These are phyloP conservation scores for Arthrobotrys sphaeroides DNA, from an alignment of 2,329 filamentous ascomycete genomes.

Conservation along the genomic window DNA sequence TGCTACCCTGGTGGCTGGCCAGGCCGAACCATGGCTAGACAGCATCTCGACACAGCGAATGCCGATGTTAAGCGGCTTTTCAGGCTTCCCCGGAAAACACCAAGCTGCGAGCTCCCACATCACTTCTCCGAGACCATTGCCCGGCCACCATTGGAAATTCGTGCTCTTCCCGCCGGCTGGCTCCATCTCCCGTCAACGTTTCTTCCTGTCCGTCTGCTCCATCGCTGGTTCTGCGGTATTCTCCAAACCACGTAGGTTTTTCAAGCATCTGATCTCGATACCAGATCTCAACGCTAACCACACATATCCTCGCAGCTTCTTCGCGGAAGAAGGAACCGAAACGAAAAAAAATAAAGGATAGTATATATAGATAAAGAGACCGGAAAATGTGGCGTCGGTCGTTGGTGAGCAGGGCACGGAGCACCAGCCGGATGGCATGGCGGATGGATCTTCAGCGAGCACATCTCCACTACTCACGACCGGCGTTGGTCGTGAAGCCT, in stretches of 20 bases:
- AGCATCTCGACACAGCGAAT: slow-evolving; percentile 25
- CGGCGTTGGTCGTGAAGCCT: slow-evolving; percentile 72
- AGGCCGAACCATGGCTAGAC: slow-evolving; percentile 7
- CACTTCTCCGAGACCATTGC: slow-evolving; percentile 30
- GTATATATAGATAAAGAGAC: no score
- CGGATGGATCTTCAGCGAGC: slow-evolving; percentile 8
- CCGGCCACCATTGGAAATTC: slow-evolving; percentile 1
- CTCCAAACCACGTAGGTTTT: not conserved
- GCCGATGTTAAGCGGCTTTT: slow-evolving; percentile 52
- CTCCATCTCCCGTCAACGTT: not conserved
- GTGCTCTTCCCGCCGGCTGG: not conserved
- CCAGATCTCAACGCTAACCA: not conserved
- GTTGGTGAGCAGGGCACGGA: slow-evolving; percentile 22
- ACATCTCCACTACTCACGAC: slow-evolving; percentile 60
- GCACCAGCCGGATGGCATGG: slow-evolving; percentile 17
- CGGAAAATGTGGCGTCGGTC: slow-evolving; percentile 51
- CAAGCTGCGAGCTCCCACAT: slow-evolving; percentile 28
- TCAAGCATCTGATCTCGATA: slow-evolving; percentile 8
- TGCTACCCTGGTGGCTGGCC: slow-evolving; percentile 1
- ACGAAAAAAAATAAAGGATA: no score
- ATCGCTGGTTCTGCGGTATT: not conserved
- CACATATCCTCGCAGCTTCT: not conserved
- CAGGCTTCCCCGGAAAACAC: slow-evolving; percentile 44
- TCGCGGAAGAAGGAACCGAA: not conserved
- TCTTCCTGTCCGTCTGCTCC: not conserved